Conservation (phyloP, 306 rosid genomes). For the Ochetophila trinervis region DNA sequence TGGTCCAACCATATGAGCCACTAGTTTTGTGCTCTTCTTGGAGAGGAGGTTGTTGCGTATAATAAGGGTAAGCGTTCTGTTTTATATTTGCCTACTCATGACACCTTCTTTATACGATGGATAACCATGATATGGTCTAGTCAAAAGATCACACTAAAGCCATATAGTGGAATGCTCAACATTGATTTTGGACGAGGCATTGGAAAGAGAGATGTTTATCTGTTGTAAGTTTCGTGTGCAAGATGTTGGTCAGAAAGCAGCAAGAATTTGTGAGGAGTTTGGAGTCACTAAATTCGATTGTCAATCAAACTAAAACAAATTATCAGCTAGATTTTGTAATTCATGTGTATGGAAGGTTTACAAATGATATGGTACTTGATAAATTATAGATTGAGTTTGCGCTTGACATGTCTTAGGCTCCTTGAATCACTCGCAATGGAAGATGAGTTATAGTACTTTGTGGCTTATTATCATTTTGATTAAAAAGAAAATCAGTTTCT, state of each 20-base stretch:
- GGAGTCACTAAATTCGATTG: slow-evolving; percentile 6
- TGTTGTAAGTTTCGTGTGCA: slow-evolving; percentile 61
- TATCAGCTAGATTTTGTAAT: not conserved
- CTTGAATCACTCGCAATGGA: slow-evolving; percentile 7
- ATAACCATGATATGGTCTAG: slow-evolving; percentile 41
- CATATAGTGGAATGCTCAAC: slow-evolving; percentile 93
- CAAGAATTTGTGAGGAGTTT: slow-evolving; percentile 4
- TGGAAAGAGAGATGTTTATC: slow-evolving; percentile 88
- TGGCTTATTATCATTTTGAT: too few relatives aligned
- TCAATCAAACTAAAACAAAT: not conserved
- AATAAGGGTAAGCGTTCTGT: slow-evolving; percentile 57
- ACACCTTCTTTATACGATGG: slow-evolving; percentile 32
- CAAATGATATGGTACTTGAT: too few relatives aligned
- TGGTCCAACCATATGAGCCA: slow-evolving; percentile 89
- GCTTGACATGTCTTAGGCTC: slow-evolving; percentile 15
- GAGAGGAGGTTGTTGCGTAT: slow-evolving; percentile 93
- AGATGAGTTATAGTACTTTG: too few relatives aligned
- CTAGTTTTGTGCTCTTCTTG: slow-evolving; percentile 87
- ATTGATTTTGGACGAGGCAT: slow-evolving; percentile 94
- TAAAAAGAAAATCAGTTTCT: too few relatives aligned
- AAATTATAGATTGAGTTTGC: not conserved
- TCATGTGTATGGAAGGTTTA: too few relatives aligned
- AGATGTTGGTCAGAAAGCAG: slow-evolving; percentile 12
- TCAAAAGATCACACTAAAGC: slow-evolving; percentile 75
- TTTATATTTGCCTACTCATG: slow-evolving; percentile 10